Base-by-base conservation (phyloP, 176 grass and related monocot species). In the Carex littledalei region DNA sequence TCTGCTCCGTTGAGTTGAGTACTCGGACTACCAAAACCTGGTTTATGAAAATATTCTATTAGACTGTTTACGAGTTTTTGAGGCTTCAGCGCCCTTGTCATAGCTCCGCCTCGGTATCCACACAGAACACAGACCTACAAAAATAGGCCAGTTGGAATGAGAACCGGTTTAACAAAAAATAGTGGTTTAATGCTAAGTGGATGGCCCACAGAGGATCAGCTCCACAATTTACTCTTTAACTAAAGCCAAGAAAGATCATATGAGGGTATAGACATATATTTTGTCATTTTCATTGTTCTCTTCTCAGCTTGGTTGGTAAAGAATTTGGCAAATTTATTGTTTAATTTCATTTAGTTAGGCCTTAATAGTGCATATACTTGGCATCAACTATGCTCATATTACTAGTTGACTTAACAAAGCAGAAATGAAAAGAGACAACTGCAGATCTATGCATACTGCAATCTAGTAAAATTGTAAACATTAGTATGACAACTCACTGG, bases 101-200 rank as follows among this genome's bases (percentile, higher is more conserved):
- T 95, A 79, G 93, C 95, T 69, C 95, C 95, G 59, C 91, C 89
- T 88, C 82, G 86, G 91, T 98, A 95, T 80, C 95, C 95, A 89
- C 95, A 98, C 5, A 95, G 47, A 82, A 98, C 93, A 72, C 95
- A 98, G 24, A 92, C 86, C 95, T 98, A 62, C 14, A 86, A 81
- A 72, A 67, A 63, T 17, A 78, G 50, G 22, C 49, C 24, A 55
- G 21, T 16, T 77, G 49, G 50, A 29, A 77, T 2, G 21, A 17
- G 49, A 54, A 76, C 21, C 12, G 26, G 45, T 53, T 54, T 9
- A 31, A 31, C 47, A 53, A 63, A 24, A 63, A 63, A 3, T 63
- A 63, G 21, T 26, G 2, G 18, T 8, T 63, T 11, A 24, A 63
- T 21, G 60, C 60, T 63, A 62, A 20, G 17, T 62, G 17, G 60